phyloP scores from a whole-genome alignment of 345 rosid species.

The Citrus maxima region DNA sequence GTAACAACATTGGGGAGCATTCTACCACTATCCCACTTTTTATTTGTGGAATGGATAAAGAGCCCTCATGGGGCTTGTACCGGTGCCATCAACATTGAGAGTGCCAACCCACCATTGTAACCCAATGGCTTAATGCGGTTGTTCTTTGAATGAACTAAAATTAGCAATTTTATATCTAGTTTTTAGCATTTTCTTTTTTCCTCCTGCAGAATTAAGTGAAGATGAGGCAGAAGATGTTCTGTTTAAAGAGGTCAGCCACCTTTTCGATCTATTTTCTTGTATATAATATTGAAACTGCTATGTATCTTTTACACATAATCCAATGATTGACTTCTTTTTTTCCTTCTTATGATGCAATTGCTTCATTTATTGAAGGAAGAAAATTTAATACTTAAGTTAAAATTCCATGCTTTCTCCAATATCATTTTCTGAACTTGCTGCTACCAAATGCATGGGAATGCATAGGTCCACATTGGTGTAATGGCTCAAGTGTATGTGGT shows the following conservation, averaged over 20 bases:
- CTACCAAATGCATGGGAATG: neutral
- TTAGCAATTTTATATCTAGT: neutral
- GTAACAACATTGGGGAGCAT: no score
- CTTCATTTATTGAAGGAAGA: neutral
- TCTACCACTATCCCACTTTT: no score
- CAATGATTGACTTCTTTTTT: neutral
- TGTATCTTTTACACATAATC: neutral
- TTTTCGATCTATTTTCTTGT: slow-evolving; percentile 2
- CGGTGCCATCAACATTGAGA: no score
- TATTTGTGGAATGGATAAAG: no score
- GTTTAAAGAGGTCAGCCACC: slow-evolving; percentile 69
- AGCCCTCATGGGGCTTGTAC: no score
- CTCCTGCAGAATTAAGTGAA: slow-evolving; percentile 61
- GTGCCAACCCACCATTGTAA: no score
- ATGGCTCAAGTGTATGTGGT: neutral
- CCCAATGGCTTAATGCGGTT: no score
- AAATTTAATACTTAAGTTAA: neutral
- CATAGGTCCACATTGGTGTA: neutral
- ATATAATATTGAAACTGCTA: neutral
- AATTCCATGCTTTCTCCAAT: neutral
- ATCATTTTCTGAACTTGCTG: neutral
- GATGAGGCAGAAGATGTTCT: slow-evolving; percentile 84
- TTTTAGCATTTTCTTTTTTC: neutral
- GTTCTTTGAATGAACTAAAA: no score
- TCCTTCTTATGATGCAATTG: neutral